Conservation (phyloP, 2,329 filamentous ascomycete species). For the Claviceps sorghi region DNA sequence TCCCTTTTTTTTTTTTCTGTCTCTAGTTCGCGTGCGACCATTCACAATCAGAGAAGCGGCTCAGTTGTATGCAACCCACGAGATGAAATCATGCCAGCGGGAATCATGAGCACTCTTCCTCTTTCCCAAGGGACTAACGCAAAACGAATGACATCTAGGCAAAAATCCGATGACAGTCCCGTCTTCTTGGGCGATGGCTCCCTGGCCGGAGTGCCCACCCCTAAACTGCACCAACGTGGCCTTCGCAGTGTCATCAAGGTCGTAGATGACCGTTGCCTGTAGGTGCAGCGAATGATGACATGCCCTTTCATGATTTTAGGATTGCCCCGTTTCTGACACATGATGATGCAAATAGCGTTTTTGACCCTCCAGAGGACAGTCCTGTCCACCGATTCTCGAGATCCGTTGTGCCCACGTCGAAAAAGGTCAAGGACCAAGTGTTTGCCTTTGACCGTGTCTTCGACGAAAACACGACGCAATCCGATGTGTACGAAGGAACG, state of each 20-base stretch:
- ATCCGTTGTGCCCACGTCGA: constrained; percentile 68
- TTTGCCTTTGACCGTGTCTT: constrained; percentile 96
- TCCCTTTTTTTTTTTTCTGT: neutral
- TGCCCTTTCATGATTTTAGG: neutral
- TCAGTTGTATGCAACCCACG: constrained; percentile 49
- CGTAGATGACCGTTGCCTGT: constrained; percentile 92
- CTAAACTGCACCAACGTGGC: constrained; percentile 73
- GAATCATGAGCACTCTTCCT: neutral
- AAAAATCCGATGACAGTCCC: constrained; percentile 65
- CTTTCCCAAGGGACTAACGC: constrained; percentile 2
- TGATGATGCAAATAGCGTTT: constrained; percentile 49
- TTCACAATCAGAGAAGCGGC: constrained; percentile 87
- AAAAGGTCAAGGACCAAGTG: constrained; percentile 91
- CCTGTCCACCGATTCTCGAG: constrained; percentile 77
- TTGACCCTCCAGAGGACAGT: constrained; percentile 92
- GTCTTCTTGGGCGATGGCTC: constrained; percentile 95
- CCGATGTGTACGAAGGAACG: constrained; percentile 88
- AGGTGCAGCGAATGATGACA: no score
- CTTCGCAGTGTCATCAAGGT: constrained; percentile 90
- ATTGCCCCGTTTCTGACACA: neutral
- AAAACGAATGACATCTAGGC: constrained; percentile 21
- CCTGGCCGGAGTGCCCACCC: constrained; percentile 69
- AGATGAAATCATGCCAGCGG: neutral
- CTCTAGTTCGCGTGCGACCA: constrained; percentile 50
- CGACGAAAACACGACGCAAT: constrained; percentile 84